phyloP scores from a whole-genome alignment of 1,284 basidiomycete genomes.

The Cutaneotrichosporon sp. region DNA sequence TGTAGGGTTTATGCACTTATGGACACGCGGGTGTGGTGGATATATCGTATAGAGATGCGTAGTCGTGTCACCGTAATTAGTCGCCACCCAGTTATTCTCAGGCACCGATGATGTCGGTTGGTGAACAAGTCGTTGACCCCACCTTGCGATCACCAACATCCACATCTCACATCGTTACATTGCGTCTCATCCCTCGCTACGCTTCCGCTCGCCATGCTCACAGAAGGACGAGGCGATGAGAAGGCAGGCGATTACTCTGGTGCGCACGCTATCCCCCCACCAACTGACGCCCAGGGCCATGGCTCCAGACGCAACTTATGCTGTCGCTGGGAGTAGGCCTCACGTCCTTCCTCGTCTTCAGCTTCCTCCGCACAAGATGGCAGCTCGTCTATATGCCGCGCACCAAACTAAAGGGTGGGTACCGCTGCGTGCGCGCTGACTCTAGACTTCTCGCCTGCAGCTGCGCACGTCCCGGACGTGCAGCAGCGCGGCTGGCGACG shows the following conservation, averaged over 20 bases:
- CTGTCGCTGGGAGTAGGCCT: conserved; percentile 78
- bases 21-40: not conserved
- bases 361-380: conserved; percentile 80
- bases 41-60: too few relatives aligned
- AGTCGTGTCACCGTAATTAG: too few relatives aligned
- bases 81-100: too few relatives aligned
- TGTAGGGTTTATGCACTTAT: not conserved
- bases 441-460: conserved; percentile 44
- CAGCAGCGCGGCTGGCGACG: conserved; percentile 24
- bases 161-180: not conserved
- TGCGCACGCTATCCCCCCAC: not conserved
- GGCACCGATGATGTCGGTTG: not conserved
- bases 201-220: conserved; percentile 3
- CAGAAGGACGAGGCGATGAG: conserved; percentile 8
- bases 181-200: not conserved
- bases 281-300: conserved; percentile 21
- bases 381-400: conserved; percentile 86
- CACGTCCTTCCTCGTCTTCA: conserved; percentile 80
- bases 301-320: conserved; percentile 77
- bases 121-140: not conserved
- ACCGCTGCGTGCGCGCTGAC: not conserved
- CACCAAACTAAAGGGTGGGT: conserved; percentile 87
- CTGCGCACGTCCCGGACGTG: conserved; percentile 40
- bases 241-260: conserved; percentile 12
- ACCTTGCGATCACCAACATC: not conserved